Conservation (phyloP, 164 flowering plant genomes). For the Protea cynaroides region DNA sequence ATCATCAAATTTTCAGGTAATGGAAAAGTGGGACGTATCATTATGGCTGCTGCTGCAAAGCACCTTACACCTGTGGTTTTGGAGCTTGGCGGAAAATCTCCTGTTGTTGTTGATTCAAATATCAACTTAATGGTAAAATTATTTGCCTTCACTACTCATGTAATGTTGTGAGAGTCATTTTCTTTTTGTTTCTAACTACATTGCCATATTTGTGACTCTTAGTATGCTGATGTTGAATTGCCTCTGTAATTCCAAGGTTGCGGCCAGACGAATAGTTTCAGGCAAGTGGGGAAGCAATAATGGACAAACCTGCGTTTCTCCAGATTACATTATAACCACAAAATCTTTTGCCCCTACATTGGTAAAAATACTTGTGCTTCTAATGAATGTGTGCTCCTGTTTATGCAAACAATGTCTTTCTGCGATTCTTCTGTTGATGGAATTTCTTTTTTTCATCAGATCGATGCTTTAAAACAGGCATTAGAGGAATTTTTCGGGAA, state of each 20-base stretch:
- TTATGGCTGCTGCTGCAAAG: constrained; percentile 91
- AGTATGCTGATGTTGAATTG: constrained; percentile 2
- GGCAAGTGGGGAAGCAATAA: constrained; percentile 72
- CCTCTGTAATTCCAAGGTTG: constrained; percentile 41
- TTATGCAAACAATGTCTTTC: background rate
- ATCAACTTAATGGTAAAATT: constrained; percentile 48
- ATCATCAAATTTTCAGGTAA: constrained; percentile 45
- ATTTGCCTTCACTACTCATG: background rate
- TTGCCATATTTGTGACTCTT: background rate
- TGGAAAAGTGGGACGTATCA: constrained; percentile 71
- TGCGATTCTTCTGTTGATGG: constrained; percentile 6
- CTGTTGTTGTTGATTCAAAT: constrained; percentile 73
- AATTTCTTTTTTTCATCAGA: constrained; percentile 24
- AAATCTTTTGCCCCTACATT: constrained; percentile 62
- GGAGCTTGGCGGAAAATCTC: constrained; percentile 98
- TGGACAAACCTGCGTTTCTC: constrained; percentile 79
- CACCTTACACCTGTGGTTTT: constrained; percentile 90
- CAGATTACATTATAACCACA: constrained; percentile 69
- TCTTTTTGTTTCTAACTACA: background rate
- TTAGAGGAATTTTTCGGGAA: constrained; percentile 67
- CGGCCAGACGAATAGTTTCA: constrained; percentile 53
- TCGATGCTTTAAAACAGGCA: constrained; percentile 49
- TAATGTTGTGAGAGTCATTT: background rate
- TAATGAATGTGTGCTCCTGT: background rate
- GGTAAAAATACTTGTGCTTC: constrained; percentile 29